phyloP scores from a whole-genome alignment of 2,329 filamentous ascomycete species.

The Escovopsis sp. region DNA sequence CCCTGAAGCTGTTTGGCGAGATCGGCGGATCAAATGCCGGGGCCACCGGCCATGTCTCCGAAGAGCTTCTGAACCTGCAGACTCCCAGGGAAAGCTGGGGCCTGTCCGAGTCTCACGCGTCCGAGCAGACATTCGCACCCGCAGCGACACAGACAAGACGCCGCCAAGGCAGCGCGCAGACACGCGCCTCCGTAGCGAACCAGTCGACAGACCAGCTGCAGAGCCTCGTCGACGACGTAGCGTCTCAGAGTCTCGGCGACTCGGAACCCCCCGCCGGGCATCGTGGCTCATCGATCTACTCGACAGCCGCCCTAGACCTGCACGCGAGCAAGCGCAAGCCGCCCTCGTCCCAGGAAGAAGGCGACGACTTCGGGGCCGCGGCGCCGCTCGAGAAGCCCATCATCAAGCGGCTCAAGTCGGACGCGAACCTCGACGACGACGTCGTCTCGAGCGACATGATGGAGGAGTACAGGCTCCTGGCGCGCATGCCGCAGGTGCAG shows the following conservation, averaged over 20 bases:
- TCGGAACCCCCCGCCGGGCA: constrained; percentile 17
- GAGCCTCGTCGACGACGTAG: constrained; percentile 35
- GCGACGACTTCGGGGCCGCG: constrained; percentile 36
- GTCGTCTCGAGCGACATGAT: constrained; percentile 18
- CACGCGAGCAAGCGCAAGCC: constrained; percentile 42
- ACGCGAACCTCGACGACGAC: constrained; percentile 21
- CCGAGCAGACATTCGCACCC: too few species aligned
- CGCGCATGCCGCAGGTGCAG: constrained; percentile 32
- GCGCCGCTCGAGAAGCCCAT: constrained; percentile 26
- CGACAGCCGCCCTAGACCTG: constrained; percentile 19
- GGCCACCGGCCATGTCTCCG: constrained; percentile 35
- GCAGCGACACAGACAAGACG: constrained; percentile 12
- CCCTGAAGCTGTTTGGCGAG: constrained; percentile 35
- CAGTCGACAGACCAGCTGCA: constrained; percentile 34
- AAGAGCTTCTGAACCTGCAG: constrained; percentile 31
- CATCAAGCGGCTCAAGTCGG: constrained; percentile 41
- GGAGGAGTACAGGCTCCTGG: constrained; percentile 31
- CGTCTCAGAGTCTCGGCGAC: constrained; percentile 40
- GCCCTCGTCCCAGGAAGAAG: constrained; percentile 26
- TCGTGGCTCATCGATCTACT: constrained; percentile 9
- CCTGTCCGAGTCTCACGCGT: constrained; percentile 22
- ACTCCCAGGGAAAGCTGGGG: constrained; percentile 26
- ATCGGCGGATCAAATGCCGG: constrained; percentile 37
- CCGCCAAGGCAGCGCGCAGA: constrained; percentile 11
- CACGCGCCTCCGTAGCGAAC: constrained; percentile 22